Evolutionary conservation across 139 green algal genomes (phyloP).

Genomic region (Ostreobium quekettii): DNA sequence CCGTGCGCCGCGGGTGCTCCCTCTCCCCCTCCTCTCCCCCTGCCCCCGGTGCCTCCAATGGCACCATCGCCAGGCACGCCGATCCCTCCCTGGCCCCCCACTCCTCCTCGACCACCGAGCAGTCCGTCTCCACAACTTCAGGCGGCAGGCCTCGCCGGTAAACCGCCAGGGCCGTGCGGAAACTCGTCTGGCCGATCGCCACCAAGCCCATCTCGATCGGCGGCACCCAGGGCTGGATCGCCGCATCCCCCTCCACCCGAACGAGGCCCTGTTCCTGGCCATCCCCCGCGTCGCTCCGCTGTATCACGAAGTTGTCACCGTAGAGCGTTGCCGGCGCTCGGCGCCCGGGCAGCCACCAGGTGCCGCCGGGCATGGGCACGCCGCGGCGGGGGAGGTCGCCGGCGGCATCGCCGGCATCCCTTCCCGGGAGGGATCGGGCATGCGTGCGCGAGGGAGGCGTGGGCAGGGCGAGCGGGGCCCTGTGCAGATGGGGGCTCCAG

Average conservation of each 20-base stretch:
- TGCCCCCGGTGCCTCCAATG: not conserved
- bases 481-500: no score
- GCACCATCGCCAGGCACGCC: not conserved
- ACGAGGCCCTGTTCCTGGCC: not conserved
- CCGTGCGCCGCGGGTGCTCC: not conserved
- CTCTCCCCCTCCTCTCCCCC: not conserved
- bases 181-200: not conserved
- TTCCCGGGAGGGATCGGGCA: no score
- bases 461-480: no score
- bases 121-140: not conserved
- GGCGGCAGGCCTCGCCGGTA: conserved; percentile 12
- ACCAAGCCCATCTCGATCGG: not conserved
- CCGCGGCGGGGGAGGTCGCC: no score
- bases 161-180: no score
- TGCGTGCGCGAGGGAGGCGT: no score
- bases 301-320: conserved; percentile 15
- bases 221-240: not conserved
- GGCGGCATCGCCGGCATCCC: no score
- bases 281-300: not conserved
- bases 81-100: not conserved
- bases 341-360: conserved; percentile 12
- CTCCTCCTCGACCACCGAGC: not conserved
- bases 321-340: no score
- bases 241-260: not conserved
- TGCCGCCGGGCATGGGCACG: conserved; percentile 1